Percentiles rank a stretch among this genome's conserved stretches.
These are phyloP conservation scores for Spathaspora passalidarum DNA, from an alignment of 805 yeast genomes.

Conservation along the genomic window DNA sequence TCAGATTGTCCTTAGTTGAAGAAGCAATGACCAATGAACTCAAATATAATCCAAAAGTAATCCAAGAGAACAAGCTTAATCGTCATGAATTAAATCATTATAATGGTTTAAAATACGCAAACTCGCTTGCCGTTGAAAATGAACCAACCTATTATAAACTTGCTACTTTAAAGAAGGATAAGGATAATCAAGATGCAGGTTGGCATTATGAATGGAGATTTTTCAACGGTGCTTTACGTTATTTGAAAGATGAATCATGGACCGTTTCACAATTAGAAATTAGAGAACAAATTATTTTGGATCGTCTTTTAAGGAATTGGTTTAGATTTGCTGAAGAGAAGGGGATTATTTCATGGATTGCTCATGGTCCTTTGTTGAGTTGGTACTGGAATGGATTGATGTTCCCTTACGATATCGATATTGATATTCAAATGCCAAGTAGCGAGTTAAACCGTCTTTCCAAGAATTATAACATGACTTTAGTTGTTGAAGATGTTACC, in stretches of 20 bases:
- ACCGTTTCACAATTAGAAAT: constrained; percentile 20
- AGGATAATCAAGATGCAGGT: constrained; percentile 39
- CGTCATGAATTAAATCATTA: constrained; percentile 21
- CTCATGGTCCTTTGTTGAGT: constrained; percentile 22
- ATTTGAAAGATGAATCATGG: constrained; percentile 32
- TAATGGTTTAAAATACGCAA: constrained; percentile 19
- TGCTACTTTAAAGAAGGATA: constrained; percentile 23
- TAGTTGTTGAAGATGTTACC: constrained; percentile 23
- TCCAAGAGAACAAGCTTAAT: constrained; percentile 10
- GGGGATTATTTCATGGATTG: constrained; percentile 23
- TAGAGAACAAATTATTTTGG: constrained; percentile 19
- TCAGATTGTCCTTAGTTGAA: constrained; percentile 9
- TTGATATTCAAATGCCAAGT: constrained; percentile 24
- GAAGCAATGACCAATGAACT: constrained; percentile 11
- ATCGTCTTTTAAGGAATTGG: constrained; percentile 21
- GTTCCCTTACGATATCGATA: constrained; percentile 24
- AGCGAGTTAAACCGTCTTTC: constrained; percentile 19
- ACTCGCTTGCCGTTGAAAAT: constrained; percentile 12
- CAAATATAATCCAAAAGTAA: constrained; percentile 10
- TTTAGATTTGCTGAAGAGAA: constrained; percentile 21
- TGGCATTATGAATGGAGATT: constrained; percentile 60
- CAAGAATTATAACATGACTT: constrained; percentile 19
- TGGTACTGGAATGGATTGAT: constrained; percentile 27
- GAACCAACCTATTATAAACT: constrained; percentile 37
- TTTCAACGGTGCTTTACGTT: constrained; percentile 53